Evolutionary conservation across 2,329 filamentous ascomycete species (phyloP), one percentile per base, ranked within the genome.

Genomic region (Xylariaceae sp.): DNA sequence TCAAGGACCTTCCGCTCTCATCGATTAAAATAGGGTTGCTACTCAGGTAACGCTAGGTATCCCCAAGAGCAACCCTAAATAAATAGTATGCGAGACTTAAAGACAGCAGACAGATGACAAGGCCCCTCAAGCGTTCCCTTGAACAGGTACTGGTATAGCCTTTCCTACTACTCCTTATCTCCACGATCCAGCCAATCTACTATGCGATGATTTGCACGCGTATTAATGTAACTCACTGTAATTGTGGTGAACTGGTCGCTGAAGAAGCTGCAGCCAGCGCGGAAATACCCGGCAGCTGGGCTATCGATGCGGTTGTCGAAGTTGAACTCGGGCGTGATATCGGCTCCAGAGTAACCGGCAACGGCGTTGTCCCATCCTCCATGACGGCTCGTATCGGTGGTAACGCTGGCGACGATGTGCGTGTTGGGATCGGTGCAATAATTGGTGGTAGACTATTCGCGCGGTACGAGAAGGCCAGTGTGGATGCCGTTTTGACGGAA

Each of bases 301-400:
- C 73, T 54, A 76, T 67, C 21, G 64, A 77, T 18, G 73, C 74
- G 19, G 76, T 73, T 1, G 79, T 78, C 2, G 81, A 80, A 2
- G 77, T 77, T 29, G 81, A 81, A 63, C 75, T 77, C 20, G 79
- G 79, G 62, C 77, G 75, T 26, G 81, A 81, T 56, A 81, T 77
- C 18, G 77, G 73, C 59, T 84, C 81, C 42, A 77, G 67, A 9
- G 71, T 69, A 37, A 75, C 71, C 40, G 74, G 67, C 41, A 75
- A 68, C 44, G 77, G 67, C 46, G 73, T 63, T 51, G 76, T 75
- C 29, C 72, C 74, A 62, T 82, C 79, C 65, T 82, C 80, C 77
- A 82, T 81, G 64, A 71, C 68, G 47, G 64, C 54, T 59, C 62
- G 66, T 40, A 67, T 62, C 40, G 64, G 57, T 14, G 66, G 64